Evolutionary conservation across 1,284 basidiomycete genomes (phyloP).

Genomic region (Marasmius fiardii): DNA sequence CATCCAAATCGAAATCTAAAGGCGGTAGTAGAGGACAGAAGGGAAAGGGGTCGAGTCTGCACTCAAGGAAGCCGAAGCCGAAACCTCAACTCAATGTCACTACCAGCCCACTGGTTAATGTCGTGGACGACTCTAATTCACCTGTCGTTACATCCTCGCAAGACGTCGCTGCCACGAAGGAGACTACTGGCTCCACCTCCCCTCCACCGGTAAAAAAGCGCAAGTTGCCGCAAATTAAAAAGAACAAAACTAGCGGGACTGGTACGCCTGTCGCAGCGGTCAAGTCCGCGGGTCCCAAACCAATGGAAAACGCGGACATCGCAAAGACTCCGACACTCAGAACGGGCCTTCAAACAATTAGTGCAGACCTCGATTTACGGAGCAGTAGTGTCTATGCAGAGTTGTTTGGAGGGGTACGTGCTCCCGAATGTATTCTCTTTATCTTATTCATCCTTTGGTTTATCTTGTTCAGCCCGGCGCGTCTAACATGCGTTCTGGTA

Average conservation of each 20-base stretch:
- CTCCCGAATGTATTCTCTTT: constrained; percentile 1
- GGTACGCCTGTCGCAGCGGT: constrained; percentile 17
- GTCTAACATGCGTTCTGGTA: constrained; percentile 52
- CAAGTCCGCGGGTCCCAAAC: constrained; percentile 12
- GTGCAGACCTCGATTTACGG: constrained; percentile 61
- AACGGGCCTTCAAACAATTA: not conserved
- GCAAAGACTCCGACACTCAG: constrained; percentile 23
- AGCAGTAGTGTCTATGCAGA: constrained; percentile 60
- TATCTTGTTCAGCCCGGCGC: constrained; percentile 38
- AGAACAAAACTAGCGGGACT: constrained; percentile 46
- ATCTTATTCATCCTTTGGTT: constrained; percentile 2
- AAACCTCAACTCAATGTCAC: constrained; percentile 1
- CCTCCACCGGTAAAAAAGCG: constrained; percentile 50
- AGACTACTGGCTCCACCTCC: constrained; percentile 25
- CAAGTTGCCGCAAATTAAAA: constrained; percentile 72
- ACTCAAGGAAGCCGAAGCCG: constrained; percentile 1
- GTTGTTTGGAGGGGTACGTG: constrained; percentile 61
- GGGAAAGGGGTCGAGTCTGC: constrained; percentile 24
- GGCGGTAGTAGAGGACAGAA: constrained; percentile 20
- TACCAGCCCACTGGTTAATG: not conserved
- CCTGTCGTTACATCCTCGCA: constrained; percentile 3
- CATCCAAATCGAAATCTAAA: constrained; percentile 25
- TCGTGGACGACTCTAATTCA: constrained; percentile 9
- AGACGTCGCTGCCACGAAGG: constrained; percentile 14
- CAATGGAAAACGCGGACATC: constrained; percentile 27